phyloP scores from a whole-genome alignment of 306 rosid genomes.

The Cicer pinnatifidum region DNA sequence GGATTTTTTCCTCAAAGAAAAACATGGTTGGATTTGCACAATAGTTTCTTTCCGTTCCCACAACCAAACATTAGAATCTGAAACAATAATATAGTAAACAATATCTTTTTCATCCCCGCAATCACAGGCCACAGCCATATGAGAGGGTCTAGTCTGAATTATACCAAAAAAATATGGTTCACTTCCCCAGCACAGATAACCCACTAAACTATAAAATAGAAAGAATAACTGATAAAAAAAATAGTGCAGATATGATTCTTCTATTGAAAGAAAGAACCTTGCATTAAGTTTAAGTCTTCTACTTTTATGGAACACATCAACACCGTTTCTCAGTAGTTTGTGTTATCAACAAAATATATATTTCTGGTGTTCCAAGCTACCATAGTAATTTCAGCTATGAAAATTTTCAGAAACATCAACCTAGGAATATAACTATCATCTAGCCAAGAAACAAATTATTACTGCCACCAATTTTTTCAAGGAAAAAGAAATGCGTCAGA shows the following conservation, averaged over 20 bases:
- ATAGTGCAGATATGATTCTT: background rate
- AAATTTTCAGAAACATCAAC: conserved; percentile 11
- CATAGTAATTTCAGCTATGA: conserved; percentile 14
- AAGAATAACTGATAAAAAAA: background rate
- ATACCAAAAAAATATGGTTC: background rate
- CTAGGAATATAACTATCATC: background rate
- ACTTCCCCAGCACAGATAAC: background rate
- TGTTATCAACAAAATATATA: conserved; percentile 17
- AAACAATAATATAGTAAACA: background rate
- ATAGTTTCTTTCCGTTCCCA: conserved; percentile 7
- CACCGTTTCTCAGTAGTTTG: background rate
- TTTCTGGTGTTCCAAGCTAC: background rate
- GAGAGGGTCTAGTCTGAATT: conserved; percentile 8
- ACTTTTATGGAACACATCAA: background rate
- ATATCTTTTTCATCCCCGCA: conserved; percentile 10
- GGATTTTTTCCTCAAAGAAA: background rate
- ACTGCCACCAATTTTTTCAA: conserved; percentile 27
- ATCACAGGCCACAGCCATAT: background rate
- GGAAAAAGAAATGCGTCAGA: conserved; percentile 28
- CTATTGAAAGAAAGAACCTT: background rate
- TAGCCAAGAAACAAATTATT: conserved; percentile 24
- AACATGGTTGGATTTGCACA: conserved; percentile 1
- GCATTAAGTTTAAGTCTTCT: background rate
- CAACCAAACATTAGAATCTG: conserved; percentile 25
- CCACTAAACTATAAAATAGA: conserved; percentile 12